A percentile compares a stretch with the other conserved stretches of the same genome.
phyloP scores from a whole-genome alignment of 208 protist genomes.

The Trichomonas gallinae region DNA sequence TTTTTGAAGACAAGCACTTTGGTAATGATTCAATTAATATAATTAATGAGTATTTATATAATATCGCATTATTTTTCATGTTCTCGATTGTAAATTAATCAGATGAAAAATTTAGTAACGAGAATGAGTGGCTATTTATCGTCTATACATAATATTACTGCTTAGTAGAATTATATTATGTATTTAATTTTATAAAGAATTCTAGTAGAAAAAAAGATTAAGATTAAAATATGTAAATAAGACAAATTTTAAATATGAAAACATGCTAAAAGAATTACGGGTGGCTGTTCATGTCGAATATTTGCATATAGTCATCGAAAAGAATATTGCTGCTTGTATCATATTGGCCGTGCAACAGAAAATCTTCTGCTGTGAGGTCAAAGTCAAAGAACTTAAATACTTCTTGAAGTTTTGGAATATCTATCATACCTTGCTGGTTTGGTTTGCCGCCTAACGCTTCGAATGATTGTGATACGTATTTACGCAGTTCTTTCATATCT shows the following conservation, averaged over 20 bases:
- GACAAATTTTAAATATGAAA: neutral
- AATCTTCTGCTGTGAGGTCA: neutral
- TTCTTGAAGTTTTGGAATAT: neutral
- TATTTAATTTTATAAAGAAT: no score
- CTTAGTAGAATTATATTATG: no score
- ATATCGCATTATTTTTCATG: no score
- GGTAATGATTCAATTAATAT: no score
- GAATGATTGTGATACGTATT: slow-evolving; percentile 9
- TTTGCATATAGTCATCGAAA: neutral
- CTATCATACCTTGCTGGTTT: neutral
- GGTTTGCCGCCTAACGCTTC: neutral
- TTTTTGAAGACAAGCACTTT: no score
- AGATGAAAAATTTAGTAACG: no score
- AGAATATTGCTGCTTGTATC: neutral
- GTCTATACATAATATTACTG: no score
- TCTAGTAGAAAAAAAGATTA: neutral
- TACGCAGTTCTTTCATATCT: neutral
- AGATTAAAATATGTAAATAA: neutral
- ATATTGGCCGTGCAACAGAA: neutral
- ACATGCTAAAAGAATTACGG: neutral
- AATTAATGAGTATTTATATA: no score
- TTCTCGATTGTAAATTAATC: no score
- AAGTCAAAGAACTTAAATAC: neutral
- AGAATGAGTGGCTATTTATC: no score
- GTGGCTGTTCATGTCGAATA: neutral